phyloP scores from a whole-genome alignment of 768 basidiomycete genomes.

The Coprinellus micaceus region DNA sequence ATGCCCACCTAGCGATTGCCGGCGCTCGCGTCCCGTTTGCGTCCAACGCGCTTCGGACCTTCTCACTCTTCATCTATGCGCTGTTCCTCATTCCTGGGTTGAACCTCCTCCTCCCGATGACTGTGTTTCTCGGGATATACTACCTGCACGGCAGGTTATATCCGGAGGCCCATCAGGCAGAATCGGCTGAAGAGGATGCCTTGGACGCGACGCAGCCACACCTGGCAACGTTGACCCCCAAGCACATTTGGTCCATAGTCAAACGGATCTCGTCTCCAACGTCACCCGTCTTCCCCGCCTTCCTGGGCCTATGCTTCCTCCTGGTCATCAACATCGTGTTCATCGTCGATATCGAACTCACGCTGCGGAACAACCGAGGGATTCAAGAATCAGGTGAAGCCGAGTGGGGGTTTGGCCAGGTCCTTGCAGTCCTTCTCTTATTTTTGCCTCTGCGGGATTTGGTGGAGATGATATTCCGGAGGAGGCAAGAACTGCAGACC shows the following conservation, averaged over 20 bases:
- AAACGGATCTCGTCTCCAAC: no score
- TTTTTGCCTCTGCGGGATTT: conserved; percentile 19
- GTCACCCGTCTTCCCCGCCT: no score
- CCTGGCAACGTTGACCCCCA: not conserved
- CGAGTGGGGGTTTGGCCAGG: conserved; percentile 15
- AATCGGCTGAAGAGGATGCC: not conserved
- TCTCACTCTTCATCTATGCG: conserved; percentile 4
- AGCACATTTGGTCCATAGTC: not conserved
- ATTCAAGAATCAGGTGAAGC: conserved; percentile 3
- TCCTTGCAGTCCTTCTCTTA: conserved; percentile 9
- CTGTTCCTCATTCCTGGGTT: not conserved
- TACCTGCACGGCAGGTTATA: not conserved
- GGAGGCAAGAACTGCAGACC: no score
- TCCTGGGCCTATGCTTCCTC: conserved; percentile 10
- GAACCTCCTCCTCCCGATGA: conserved; percentile 1
- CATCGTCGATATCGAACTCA: conserved; percentile 14
- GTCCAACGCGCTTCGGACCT: not conserved
- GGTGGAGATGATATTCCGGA: not conserved
- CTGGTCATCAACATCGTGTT: conserved; percentile 12
- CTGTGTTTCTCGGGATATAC: not conserved
- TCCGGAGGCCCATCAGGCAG: not conserved
- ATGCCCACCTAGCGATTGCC: not conserved
- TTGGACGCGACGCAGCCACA: not conserved
- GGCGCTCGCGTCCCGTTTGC: not conserved
- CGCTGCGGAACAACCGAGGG: conserved; percentile 8